Base-by-base conservation (phyloP, 768 basidiomycete genomes). In the Mycena crocata region DNA sequence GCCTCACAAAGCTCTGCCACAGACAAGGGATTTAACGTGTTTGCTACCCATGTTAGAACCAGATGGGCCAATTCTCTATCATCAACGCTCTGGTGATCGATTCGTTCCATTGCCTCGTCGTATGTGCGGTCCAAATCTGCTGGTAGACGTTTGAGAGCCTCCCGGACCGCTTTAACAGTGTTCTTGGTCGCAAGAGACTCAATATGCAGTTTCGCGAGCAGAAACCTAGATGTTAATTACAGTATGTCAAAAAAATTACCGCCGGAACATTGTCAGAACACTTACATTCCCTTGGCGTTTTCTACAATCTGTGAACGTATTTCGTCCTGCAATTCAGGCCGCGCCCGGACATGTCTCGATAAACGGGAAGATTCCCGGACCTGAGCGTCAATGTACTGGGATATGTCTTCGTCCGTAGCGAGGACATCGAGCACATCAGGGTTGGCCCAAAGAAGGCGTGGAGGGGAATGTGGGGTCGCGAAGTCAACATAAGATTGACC, bases 181-280 rank as follows among this genome's bases (percentile, higher is more conserved):
- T 7, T 15, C 28, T 35, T 42, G 15, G 3, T n/a, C 2, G 7
- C 4, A 5, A 57, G 28, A 30, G 39, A 28, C 28, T 40, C 37
- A 12, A 57, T 37, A 10, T 57, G 55, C 5, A 57, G 55, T 28
- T 40, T 57, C 4, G 55, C 55, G 24, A 57, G 30, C 28, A 57
- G 44, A 57, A 57, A 57, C 56, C 56, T n/a, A n/a, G n/a, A n/a
- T n/a, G n/a, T n/a, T 57, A 30, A 42, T 15, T 17, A 24, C 14
- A 15, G 10, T n/a, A n/a, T 19, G 12, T 49, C 7, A 49, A n/a
- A 44, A n/a, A 4, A 5, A 5, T 44, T 6, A 23, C 42, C 24
- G 21, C 4, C 17, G 28, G 17, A 24, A 49, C 26, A 9, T 30
- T 7, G 26, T 21, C 8, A 6, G 2, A 31, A 23, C 28, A 28